Evolutionary conservation across 2,329 filamentous ascomycete genomes (phyloP), one percentile per base, ranked within the genome.

Genomic region (Emergomyces orientalis): DNA sequence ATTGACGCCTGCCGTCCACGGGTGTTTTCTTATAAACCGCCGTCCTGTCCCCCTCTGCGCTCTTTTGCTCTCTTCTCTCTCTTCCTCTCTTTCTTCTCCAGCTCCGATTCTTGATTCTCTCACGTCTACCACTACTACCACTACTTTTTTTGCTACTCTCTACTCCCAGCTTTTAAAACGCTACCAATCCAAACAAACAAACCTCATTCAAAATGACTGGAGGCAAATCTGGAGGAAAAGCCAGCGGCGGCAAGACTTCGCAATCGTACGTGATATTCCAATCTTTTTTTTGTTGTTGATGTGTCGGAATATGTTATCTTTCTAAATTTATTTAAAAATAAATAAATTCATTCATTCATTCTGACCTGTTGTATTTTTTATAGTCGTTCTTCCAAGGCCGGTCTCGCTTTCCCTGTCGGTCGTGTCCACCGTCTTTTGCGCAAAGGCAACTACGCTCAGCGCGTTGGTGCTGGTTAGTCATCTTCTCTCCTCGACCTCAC

Each of bases 201-300:
- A 7, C 70, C 72, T 74, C 78, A 69, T 77, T 85, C 88, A 97
- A 90, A 89, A 99, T 99, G 94, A 96, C 94, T 91, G 93, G 93
- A 86, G 93, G 94, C 82, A 99, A 99, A 84, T 97, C 93, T 83
- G 94, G 94, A 82, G 94, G 94, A 88, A 97, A 97, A 89, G 92
- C 93, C 84, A 93, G 89, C 83, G 91, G 92, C 84, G 88, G 89
- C 84, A 99, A 99, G 91, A 96, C 89, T 85, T 90, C 94, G 76
- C 94, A 97, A 86, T 97, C 92, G 94, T 97, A 83, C 87, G 92
- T 89, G 64, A 64, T 61, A 68, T 67, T 64, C 34, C 27, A 60
- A 47, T 61, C 63, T 37, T 39, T 39, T 37, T 57, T 60, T 22
- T 52, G 47, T 51, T 63, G 32, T 57, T 62, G 37, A 51, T 57